These are phyloP conservation scores for Myxozyma lipomycoides DNA, from an alignment of 805 yeast genomes.

Conservation along the genomic window DNA sequence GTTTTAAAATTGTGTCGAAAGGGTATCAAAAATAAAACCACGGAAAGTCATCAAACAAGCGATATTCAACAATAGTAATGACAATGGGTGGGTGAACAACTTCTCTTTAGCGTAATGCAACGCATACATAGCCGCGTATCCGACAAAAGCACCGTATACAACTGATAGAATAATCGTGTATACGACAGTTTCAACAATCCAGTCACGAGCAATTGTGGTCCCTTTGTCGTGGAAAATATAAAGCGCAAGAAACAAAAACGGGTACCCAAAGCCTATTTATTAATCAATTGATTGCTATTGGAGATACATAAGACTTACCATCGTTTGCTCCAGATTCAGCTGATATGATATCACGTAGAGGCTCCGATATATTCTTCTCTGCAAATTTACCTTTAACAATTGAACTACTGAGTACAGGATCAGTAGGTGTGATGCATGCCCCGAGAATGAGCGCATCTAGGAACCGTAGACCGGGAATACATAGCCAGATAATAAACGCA, in stretches of 20 bases:
- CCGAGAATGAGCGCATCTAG: constrained; percentile 54
- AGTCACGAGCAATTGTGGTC: constrained; percentile 54
- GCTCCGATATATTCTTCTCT: constrained; percentile 55
- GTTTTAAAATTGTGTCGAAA: no score
- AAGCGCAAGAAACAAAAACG: constrained; percentile 61
- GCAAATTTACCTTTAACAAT: constrained; percentile 72
- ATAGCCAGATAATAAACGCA: constrained; percentile 57
- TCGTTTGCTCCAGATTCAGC: constrained; percentile 77
- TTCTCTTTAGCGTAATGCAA: constrained; percentile 53
- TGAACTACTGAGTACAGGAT: constrained; percentile 70
- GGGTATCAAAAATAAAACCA: background rate
- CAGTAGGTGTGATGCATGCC: constrained; percentile 74
- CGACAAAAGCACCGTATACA: constrained; percentile 49
- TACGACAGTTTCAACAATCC: constrained; percentile 57
- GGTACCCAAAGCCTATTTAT: constrained; percentile 48
- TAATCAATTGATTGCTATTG: background rate
- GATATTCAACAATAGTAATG: background rate
- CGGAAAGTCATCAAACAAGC: background rate
- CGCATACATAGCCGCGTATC: constrained; percentile 48
- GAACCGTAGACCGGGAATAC: constrained; percentile 53
- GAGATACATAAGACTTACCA: constrained; percentile 8
- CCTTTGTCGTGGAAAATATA: constrained; percentile 51
- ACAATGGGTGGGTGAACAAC: constrained; percentile 4
- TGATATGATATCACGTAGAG: constrained; percentile 55
- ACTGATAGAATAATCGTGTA: constrained; percentile 60